Evolutionary conservation across 1,284 basidiomycete species (phyloP), one percentile per base, ranked within the genome.

Genomic region (Rhodofomes roseus): DNA sequence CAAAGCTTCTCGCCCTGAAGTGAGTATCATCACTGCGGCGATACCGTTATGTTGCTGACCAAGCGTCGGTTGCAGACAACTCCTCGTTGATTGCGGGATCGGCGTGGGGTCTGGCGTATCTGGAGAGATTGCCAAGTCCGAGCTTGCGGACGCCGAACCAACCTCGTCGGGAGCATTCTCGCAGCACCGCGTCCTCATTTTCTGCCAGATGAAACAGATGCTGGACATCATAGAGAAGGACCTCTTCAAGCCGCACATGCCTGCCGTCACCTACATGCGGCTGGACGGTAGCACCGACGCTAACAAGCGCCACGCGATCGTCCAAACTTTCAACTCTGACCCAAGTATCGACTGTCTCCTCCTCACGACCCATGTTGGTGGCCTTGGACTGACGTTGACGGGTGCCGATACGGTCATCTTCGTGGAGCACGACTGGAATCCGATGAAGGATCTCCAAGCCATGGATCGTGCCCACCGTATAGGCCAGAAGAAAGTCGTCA

Each of bases 371-470:
- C 93, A 95, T 64, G 96, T 99, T 51, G 97, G 97, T 62, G 97
- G 97, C 5, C 79, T 99, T 14, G 97, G 97, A 1, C 77, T 99
- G 65, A 99, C 97, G 22, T 78, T 99, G 65, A 99, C 97, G 0
- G 96, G 97, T 25, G 97, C 97, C 9, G 97, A 99, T 73, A 99
- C 97, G 1, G 97, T 99, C 65, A 98, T 99, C 64, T 99, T 99
- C 69, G 95, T 99, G 53, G 97, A 99, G 73, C 97, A 99, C 73
- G 97, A 99, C 73, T 99, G 97, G 97, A 99, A 99, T 74, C 97
- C 97, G 20, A 98, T 97, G 95, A 98, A 98, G 75, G 97, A 99
- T 77, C 78, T 99, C 12, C 97, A 99, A 73, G 97, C 97, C 6
- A 99, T 99, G 97, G 97, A 99, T 73, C 87, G 97, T 58, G 97